Conservation (phyloP, 148 eudicot genomes). For the Polygonum aviculare region DNA sequence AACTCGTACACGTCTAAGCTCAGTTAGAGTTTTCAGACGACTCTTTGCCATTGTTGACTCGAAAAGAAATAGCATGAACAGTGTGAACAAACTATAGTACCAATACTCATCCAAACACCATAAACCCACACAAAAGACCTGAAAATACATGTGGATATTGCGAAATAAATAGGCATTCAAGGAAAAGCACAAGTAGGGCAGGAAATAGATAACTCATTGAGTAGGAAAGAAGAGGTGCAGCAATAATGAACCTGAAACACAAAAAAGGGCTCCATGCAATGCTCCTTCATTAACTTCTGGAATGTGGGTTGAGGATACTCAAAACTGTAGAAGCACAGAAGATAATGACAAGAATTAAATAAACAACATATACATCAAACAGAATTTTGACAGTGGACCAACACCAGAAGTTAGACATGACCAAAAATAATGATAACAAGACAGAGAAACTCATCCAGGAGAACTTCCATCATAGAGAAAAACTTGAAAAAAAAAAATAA, state of each 20-base stretch:
- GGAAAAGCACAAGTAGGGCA: neutral
- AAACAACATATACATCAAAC: neutral
- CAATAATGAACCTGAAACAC: slow-evolving; percentile 83
- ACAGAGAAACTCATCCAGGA: neutral
- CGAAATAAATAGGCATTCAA: slow-evolving; percentile 5
- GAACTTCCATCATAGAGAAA: neutral
- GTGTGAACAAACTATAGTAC: slow-evolving; percentile 94
- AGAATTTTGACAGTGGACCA: neutral
- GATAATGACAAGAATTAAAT: slow-evolving; percentile 3
- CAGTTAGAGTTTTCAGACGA: slow-evolving; percentile 91
- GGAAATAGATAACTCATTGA: neutral
- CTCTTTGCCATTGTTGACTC: slow-evolving; percentile 99
- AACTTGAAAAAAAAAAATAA: neutral
- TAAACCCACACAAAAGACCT: slow-evolving; percentile 98
- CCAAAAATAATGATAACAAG: neutral
- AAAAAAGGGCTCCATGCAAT: slow-evolving; percentile 97
- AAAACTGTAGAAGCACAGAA: slow-evolving; percentile 45
- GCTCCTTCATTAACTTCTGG: slow-evolving; percentile 94
- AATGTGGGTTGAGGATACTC: slow-evolving; percentile 99
- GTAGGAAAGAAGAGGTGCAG: neutral
- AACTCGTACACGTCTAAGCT: slow-evolving; percentile 94
- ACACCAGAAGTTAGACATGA: neutral
- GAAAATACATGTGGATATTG: slow-evolving; percentile 7
- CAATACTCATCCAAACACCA: slow-evolving; percentile 99
- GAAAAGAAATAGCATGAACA: slow-evolving; percentile 92